Evolutionary conservation across 805 yeast species (phyloP).

Genomic region (Ogataea ganodermae): DNA sequence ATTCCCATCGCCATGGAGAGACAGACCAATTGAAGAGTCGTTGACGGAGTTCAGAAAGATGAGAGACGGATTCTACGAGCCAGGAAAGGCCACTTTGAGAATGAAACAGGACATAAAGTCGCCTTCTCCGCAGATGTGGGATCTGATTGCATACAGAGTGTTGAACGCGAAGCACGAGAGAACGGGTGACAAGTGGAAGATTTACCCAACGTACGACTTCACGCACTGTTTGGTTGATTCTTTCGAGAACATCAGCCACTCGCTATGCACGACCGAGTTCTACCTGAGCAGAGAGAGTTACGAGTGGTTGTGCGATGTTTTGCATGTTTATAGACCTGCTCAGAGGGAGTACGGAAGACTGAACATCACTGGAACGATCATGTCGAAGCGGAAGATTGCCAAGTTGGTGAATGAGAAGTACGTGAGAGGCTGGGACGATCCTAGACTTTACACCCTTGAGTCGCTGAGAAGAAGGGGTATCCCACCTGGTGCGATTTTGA

Average conservation of each 20-base stretch:
- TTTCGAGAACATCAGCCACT: constrained; percentile 92
- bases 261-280: constrained; percentile 95
- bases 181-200: constrained; percentile 96
- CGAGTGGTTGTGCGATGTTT: constrained; percentile 97
- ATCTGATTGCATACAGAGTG: constrained; percentile 94
- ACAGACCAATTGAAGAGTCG: constrained; percentile 69
- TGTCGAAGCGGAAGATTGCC: constrained; percentile 95
- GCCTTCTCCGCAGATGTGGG: constrained; percentile 99
- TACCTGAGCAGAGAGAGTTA: constrained; percentile 89
- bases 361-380: constrained; percentile 88
- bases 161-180: constrained; percentile 91
- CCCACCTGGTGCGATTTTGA: constrained; percentile 96
- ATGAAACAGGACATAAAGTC: constrained; percentile 92
- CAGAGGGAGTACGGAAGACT: constrained; percentile 98
- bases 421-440: constrained; percentile 98
- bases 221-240: constrained; percentile 99
- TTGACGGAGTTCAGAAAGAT: constrained; percentile 81
- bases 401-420: constrained; percentile 76
- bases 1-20: constrained; percentile 76
- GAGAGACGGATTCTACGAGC: constrained; percentile 85
- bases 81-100: constrained; percentile 92
- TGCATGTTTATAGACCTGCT: constrained; percentile 95
- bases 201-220: constrained; percentile 97
- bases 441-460: constrained; percentile 91
- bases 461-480: constrained; percentile 96